Evolutionary conservation across 306 rosid species (phyloP).

Genomic region (Glycine soja): DNA sequence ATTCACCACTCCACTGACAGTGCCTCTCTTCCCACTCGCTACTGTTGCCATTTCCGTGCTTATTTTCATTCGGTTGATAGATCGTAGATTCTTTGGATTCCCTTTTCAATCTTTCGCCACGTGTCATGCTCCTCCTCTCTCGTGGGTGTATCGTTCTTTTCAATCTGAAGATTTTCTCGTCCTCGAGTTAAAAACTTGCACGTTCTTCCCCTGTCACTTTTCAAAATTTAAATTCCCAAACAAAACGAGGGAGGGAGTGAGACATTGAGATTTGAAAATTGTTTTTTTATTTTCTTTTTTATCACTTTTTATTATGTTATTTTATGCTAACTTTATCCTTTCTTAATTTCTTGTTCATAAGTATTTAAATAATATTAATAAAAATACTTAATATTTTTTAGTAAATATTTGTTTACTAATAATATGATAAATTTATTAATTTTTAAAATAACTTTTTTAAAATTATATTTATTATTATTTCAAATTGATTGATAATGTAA

Average conservation of each 20-base stretch:
- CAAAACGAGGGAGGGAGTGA: neutral
- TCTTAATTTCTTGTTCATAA: no score
- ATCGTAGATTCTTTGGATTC: constrained; percentile 23
- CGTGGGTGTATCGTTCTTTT: neutral
- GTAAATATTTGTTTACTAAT: no score
- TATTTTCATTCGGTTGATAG: neutral
- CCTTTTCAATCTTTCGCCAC: neutral
- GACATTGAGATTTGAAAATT: neutral
- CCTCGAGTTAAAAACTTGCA: neutral
- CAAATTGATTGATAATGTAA: no score
- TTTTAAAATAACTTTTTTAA: no score
- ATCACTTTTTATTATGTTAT: neutral
- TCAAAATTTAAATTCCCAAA: constrained; percentile 17
- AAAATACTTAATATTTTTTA: no score
- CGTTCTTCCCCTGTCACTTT: neutral
- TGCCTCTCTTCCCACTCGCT: neutral
- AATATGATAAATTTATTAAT: no score
- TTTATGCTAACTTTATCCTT: neutral
- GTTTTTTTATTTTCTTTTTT: neutral
- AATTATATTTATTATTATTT: no score
- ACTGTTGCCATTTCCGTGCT: neutral
- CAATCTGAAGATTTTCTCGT: no score
- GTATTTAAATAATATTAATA: no score
- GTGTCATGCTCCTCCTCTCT: constrained; percentile 2
- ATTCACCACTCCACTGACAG: neutral